Evolutionary conservation across 805 yeast genomes (phyloP), one percentile per base, ranked within the genome.

Genomic region (Candida vartiovaarae): DNA sequence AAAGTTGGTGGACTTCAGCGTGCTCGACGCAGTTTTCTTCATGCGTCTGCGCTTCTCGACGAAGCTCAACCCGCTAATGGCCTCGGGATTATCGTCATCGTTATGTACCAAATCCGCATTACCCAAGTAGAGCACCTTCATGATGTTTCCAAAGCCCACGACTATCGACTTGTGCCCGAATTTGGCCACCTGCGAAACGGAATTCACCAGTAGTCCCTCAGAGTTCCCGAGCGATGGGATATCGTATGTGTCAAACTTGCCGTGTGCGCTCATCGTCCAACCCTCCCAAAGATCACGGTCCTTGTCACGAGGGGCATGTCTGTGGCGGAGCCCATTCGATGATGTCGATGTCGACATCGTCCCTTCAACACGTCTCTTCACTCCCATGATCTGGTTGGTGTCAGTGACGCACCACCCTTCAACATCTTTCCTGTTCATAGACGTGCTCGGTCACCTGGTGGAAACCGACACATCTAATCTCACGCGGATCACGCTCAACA

Each of bases 401-500:
- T 84, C 95, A 1, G 90, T 84, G 9, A 78, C 62, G 50, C 83
- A 80, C 95, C 95, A 87, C 20, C 80, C 77, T 54, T 80, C 85
- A n/a, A 84, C 79, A 46, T 75, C n/a, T 65, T 27, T 72, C 71
- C 35, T 79, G 67, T 78, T 86, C 81, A 60, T 79, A 77, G 45
- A 77, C 82, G 40, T 76, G 78, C 55, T 87, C 95, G 20, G 74
- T 69, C 6, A 79, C 87, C 1, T 83, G 76, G 42, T 80, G 86
- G 59, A 88, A 84, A 27, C 96, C 96, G 34, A 84, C 70, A 64
- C 96, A 88, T 67, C 96, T 76, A 33, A 86, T 85, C 64, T 88
- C 96, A 55, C 95, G 75, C 2, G 91, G 87, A 63, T 88, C 96
- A 74, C 96, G 82, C 63, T 88, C 96, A 34, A 85, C 95, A 62